Percentiles rank a stretch among this genome's conserved stretches.
Conservation (phyloP, 1,284 basidiomycete genomes). For the Ganoderma lucidum region DNA sequence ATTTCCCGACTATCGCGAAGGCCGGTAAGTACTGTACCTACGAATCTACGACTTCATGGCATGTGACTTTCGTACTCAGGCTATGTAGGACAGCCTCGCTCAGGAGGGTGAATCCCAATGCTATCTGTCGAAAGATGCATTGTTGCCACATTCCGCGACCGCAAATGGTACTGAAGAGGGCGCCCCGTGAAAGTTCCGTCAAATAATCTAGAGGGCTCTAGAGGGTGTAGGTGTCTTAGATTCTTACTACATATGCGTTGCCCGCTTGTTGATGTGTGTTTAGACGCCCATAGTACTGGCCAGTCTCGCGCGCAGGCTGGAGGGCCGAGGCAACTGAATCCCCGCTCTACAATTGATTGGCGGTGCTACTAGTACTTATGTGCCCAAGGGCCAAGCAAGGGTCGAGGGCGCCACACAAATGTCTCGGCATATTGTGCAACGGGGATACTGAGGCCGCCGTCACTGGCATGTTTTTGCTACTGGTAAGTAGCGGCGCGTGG, state of each 20-base stretch:
- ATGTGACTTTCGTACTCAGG: too few species aligned
- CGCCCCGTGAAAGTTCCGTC: neutral
- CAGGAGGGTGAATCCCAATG: neutral
- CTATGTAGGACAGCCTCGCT: too few species aligned
- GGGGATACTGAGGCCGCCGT: neutral
- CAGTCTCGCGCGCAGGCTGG: too few species aligned
- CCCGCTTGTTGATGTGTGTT: too few species aligned
- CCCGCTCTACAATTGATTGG: neutral
- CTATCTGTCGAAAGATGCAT: neutral
- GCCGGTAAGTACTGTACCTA: too few species aligned
- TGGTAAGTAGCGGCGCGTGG: neutral
- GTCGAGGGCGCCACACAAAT: neutral
- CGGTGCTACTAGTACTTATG: neutral
- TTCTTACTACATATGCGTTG: too few species aligned
- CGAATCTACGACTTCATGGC: too few species aligned
- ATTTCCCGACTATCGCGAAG: too few species aligned
- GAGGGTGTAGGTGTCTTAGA: neutral
- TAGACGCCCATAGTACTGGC: too few species aligned
- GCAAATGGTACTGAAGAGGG: neutral
- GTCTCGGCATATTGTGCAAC: neutral
- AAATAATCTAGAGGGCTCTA: neutral
- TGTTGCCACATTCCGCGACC: neutral
- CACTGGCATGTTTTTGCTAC: too few species aligned
- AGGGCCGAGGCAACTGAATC: too few species aligned
- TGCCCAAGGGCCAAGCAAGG: too few species aligned